Percentiles rank a stretch among this genome's conserved stretches.
Evolutionary conservation across 768 basidiomycete genomes (phyloP).

Genomic region (Russula ochroleuca): DNA sequence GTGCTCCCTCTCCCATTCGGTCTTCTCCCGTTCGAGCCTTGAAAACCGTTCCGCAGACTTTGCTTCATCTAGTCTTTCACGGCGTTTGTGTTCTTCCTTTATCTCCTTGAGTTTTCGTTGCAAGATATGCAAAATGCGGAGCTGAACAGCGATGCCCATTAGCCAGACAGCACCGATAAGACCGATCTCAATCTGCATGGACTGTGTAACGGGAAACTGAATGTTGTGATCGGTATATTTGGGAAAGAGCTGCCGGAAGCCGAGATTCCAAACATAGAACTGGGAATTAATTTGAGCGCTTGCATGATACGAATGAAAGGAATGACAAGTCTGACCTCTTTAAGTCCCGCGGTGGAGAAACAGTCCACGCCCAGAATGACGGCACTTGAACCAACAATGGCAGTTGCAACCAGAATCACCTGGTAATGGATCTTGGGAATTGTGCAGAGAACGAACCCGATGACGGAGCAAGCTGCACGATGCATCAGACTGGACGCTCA

Average conservation of each 20-base stretch:
- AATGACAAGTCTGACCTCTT: slow-evolving; percentile 58
- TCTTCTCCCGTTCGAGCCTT: slow-evolving; percentile 61
- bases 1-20: slow-evolving; percentile 86
- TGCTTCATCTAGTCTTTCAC: slow-evolving; percentile 71
- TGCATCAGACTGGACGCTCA: slow-evolving; percentile 28
- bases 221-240: slow-evolving; percentile 65
- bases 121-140: slow-evolving; percentile 78
- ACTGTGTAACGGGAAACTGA: slow-evolving; percentile 78
- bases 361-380: slow-evolving; percentile 94
- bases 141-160: slow-evolving; percentile 86
- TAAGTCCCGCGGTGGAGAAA: slow-evolving; percentile 85
- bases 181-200: slow-evolving; percentile 91
- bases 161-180: slow-evolving; percentile 78
- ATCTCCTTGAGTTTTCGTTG: slow-evolving; percentile 78
- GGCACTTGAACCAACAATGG: slow-evolving; percentile 84
- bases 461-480: slow-evolving; percentile 57
- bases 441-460: slow-evolving; percentile 79
- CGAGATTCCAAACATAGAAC: slow-evolving; percentile 97
- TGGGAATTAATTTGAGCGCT: slow-evolving; percentile 34
- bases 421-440: slow-evolving; percentile 86
- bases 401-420: slow-evolving; percentile 79
- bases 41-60: slow-evolving; percentile 68
- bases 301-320: neutral
- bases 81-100: slow-evolving; percentile 62
- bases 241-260: slow-evolving; percentile 75